Percentiles rank a stretch among this genome's conserved stretches.
Conservation (phyloP, 805 yeast species). For the Groenewaldozyma tartarivorans region DNA sequence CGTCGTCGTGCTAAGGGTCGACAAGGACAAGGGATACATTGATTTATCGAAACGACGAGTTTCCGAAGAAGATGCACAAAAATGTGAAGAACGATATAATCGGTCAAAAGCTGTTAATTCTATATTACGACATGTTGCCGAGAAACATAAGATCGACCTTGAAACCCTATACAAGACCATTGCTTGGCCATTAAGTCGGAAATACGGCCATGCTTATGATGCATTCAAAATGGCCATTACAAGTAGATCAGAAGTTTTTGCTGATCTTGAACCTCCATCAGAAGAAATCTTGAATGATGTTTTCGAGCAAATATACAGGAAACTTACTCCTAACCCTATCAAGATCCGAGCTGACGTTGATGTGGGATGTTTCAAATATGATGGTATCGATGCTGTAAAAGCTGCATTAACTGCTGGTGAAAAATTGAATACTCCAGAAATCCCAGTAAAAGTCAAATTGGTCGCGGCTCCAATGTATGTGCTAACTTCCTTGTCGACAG, state of each 20-base stretch:
- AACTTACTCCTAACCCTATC: slow-evolving; percentile 96
- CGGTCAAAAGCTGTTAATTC: slow-evolving; percentile 97
- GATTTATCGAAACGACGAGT: slow-evolving; percentile 97
- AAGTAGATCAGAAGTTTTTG: slow-evolving; percentile 75
- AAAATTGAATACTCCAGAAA: slow-evolving; percentile 66
- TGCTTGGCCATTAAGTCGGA: slow-evolving; percentile 96
- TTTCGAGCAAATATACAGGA: slow-evolving; percentile 76
- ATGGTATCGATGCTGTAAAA: slow-evolving; percentile 96
- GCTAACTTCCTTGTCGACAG: slow-evolving; percentile 83
- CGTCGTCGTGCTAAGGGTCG: slow-evolving; percentile 95
- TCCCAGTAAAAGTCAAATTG: slow-evolving; percentile 85
- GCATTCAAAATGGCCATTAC: slow-evolving; percentile 95
- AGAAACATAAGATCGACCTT: slow-evolving; percentile 80
- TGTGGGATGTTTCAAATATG: slow-evolving; percentile 93
- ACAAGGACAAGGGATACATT: slow-evolving; percentile 96
- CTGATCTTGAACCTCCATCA: slow-evolving; percentile 63
- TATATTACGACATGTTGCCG: slow-evolving; percentile 97
- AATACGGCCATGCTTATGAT: slow-evolving; percentile 94
- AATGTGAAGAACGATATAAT: slow-evolving; percentile 95
- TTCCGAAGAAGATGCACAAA: slow-evolving; percentile 91
- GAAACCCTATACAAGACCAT: slow-evolving; percentile 78
- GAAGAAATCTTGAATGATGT: slow-evolving; percentile 73
- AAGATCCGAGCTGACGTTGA: slow-evolving; percentile 98
- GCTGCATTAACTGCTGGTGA: slow-evolving; percentile 83
- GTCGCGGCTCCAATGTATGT: slow-evolving; percentile 98